Percentiles rank a stretch among this genome's conserved stretches.
phyloP scores from a whole-genome alignment of 805 yeast species.

The Priceomyces fermenticarens region DNA sequence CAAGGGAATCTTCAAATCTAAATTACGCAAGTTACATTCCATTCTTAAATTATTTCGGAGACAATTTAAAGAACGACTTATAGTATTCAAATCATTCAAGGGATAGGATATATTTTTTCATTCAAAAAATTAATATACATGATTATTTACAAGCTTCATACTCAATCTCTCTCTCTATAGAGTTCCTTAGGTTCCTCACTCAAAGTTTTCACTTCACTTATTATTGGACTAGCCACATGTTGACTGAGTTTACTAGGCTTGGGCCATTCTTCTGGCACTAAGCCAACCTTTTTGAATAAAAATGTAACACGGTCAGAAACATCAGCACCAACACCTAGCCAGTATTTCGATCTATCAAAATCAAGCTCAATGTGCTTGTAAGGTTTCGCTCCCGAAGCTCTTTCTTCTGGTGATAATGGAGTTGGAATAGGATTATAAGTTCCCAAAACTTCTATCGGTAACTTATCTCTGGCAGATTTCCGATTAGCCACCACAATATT shows the following conservation, averaged over 20 bases:
- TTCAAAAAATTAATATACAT: slow-evolving; percentile 2
- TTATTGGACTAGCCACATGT: slow-evolving; percentile 27
- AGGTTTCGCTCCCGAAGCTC: slow-evolving; percentile 54
- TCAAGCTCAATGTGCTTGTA: slow-evolving; percentile 80
- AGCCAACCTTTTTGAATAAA: slow-evolving; percentile 76
- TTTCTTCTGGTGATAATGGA: slow-evolving; percentile 62
- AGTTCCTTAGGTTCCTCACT: slow-evolving; percentile 32
- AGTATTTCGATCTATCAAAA: slow-evolving; percentile 85
- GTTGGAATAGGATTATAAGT: slow-evolving; percentile 84
- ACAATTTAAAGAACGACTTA: not conserved
- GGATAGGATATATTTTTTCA: not conserved
- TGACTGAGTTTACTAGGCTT: slow-evolving; percentile 40
- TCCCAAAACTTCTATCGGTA: slow-evolving; percentile 94
- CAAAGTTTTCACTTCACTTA: slow-evolving; percentile 21
- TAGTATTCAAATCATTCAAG: too few species aligned
- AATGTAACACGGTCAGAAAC: slow-evolving; percentile 80
- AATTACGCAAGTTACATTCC: not conserved
- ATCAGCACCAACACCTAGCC: slow-evolving; percentile 97
- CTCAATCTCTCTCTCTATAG: slow-evolving; percentile 28
- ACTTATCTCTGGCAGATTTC: slow-evolving; percentile 73
- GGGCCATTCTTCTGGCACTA: slow-evolving; percentile 59
- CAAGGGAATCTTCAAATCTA: not conserved
- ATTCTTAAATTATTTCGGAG: not conserved
- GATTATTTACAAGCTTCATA: slow-evolving; percentile 7
- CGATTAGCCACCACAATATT: slow-evolving; percentile 87